Conservation (phyloP, 225 moss, liverwort and hornwort genomes). For the Neckera pumila region DNA sequence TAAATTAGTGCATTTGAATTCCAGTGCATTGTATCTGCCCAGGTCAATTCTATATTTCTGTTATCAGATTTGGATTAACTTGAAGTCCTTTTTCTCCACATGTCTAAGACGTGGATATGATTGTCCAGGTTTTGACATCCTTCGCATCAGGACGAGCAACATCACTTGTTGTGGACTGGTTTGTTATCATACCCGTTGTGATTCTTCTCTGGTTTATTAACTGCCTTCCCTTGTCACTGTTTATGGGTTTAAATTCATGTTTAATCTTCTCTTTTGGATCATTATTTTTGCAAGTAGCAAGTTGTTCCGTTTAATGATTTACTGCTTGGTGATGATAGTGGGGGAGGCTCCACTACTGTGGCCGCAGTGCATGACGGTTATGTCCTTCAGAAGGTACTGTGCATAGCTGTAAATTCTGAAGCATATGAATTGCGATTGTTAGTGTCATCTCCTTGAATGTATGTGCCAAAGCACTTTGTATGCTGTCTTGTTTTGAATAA, state of each 20-base stretch:
- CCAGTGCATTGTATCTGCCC: background rate
- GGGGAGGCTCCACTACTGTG: constrained; percentile 85
- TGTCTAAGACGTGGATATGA: background rate
- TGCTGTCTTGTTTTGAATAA: background rate
- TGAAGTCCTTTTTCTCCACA: background rate
- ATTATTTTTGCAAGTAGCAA: background rate
- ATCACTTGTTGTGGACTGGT: constrained; percentile 97
- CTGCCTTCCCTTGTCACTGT: background rate
- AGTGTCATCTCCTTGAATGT: background rate
- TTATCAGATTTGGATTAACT: background rate
- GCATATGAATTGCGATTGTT: background rate
- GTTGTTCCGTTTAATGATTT: background rate
- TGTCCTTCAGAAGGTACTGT: constrained; percentile 78
- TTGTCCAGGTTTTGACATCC: constrained; percentile 71
- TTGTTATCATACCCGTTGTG: constrained; percentile 23
- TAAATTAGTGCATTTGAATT: background rate
- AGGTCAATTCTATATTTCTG: background rate
- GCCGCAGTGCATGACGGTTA: constrained; percentile 96
- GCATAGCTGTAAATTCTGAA: background rate
- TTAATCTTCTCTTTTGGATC: background rate
- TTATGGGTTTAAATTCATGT: background rate
- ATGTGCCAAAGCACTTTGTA: background rate
- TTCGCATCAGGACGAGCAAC: constrained; percentile 96
- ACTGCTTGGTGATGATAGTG: constrained; percentile 31
- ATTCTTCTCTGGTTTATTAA: background rate